phyloP scores from a whole-genome alignment of 352 stramenopile genomes.

The Globisporangium cylindrosporum region DNA sequence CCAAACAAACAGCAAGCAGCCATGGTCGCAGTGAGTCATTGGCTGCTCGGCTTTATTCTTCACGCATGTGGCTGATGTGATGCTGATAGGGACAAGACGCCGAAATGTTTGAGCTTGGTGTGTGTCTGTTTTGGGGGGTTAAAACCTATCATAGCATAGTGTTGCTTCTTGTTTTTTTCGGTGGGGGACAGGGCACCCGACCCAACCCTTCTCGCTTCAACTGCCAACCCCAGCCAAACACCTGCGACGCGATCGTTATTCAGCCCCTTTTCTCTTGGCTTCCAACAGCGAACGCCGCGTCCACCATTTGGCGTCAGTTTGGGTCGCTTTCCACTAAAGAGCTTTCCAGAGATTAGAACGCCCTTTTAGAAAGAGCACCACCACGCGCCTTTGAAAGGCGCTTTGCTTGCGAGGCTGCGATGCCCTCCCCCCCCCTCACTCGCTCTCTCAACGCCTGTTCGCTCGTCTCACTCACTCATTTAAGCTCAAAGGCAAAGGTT shows the following conservation, averaged over 20 bases:
- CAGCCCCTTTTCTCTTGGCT: conserved; percentile 6
- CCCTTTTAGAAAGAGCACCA: not conserved
- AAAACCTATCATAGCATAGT: not conserved
- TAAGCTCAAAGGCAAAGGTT: not conserved
- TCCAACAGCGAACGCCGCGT: conserved; percentile 1
- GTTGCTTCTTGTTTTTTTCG: not conserved
- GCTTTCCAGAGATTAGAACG: conserved; percentile 10
- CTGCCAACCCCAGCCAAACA: not conserved
- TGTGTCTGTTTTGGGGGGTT: not conserved
- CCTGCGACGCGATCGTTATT: conserved; percentile 12
- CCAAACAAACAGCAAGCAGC: not conserved
- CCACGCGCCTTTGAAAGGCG: not conserved
- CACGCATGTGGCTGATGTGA: not conserved
- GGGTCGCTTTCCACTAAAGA: not conserved
- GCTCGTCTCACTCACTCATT: conserved; percentile 4
- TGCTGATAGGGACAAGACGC: not conserved
- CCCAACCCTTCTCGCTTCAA: conserved; percentile 4
- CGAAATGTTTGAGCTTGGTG: not conserved
- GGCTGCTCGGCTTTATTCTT: not conserved
- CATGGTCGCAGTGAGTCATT: not conserved
- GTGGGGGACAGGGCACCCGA: not conserved
- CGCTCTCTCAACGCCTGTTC: not conserved
- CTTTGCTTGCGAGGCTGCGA: not conserved
- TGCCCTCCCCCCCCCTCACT: not conserved
- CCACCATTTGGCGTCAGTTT: conserved; percentile 4